phyloP scores from a whole-genome alignment of 495 filamentous ascomycete genomes.

The Talaromyces liani region DNA sequence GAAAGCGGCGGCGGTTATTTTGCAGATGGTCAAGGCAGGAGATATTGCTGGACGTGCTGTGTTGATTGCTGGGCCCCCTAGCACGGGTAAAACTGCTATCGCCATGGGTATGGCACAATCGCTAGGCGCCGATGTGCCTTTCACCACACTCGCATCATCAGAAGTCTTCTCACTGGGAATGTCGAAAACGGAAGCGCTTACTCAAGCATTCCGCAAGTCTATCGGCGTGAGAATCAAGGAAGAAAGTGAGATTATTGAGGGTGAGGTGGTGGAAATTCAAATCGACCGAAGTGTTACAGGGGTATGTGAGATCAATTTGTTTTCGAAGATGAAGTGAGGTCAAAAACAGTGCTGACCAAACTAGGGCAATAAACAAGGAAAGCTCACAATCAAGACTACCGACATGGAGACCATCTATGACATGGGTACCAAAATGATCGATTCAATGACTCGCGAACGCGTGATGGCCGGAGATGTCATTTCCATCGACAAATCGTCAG shows the following conservation, averaged over 20 bases:
- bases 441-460: conserved; percentile 97
- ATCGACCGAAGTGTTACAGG: conserved; percentile 96
- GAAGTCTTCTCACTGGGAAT: conserved; percentile 99
- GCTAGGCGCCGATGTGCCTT: conserved; percentile 86
- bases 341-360: background rate
- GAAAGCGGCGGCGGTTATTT: conserved; percentile 88
- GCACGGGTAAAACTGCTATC: conserved; percentile 97
- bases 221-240: conserved; percentile 97
- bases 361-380: conserved; percentile 88
- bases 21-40: conserved; percentile 97
- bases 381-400: conserved; percentile 98
- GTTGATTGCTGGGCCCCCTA: conserved; percentile 91
- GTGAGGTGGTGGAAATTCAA: conserved; percentile 98
- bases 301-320: conserved; percentile 31
- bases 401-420: conserved; percentile 99
- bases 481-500: conserved; percentile 93
- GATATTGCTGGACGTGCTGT: conserved; percentile 96
- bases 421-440: conserved; percentile 99
- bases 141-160: conserved; percentile 88
- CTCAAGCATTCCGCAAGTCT: conserved; percentile 93
- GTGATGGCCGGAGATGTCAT: conserved; percentile 98
- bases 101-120: conserved; percentile 99
- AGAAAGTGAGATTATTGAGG: conserved; percentile 98
- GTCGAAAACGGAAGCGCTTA: conserved; percentile 97
- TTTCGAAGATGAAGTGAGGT: background rate